phyloP scores from a whole-genome alignment of 2,329 filamentous ascomycete genomes.

The Metarhizium brunneum region DNA sequence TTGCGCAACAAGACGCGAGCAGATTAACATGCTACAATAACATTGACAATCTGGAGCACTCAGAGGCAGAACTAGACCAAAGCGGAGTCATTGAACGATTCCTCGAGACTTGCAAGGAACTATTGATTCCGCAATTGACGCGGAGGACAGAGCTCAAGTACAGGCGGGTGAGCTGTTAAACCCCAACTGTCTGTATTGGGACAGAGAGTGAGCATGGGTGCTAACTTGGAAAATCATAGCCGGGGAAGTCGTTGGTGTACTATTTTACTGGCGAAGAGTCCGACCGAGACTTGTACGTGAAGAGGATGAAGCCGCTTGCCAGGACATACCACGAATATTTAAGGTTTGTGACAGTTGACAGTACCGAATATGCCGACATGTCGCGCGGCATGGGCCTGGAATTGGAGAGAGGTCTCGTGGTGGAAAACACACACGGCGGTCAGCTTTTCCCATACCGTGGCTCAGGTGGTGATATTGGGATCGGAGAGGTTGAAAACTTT shows the following conservation, averaged over 20 bases:
- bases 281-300: slow-evolving; percentile 26
- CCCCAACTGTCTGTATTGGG: neutral
- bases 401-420: slow-evolving; percentile 22
- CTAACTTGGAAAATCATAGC: slow-evolving; percentile 12
- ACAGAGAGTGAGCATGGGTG: slow-evolving; percentile 28
- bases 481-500: slow-evolving; percentile 31
- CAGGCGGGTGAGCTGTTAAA: neutral
- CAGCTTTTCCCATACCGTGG: slow-evolving; percentile 21
- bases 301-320: slow-evolving; percentile 29
- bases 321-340: slow-evolving; percentile 37
- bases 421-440: slow-evolving; percentile 35
- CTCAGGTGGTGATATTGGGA: slow-evolving; percentile 15
- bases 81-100: slow-evolving; percentile 13
- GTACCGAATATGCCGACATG: slow-evolving; percentile 35
- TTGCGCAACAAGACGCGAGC: too few species aligned
- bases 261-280: slow-evolving; percentile 15
- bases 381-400: slow-evolving; percentile 25
- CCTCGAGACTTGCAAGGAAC: too few species aligned
- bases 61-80: slow-evolving; percentile 3
- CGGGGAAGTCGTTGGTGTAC: slow-evolving; percentile 18
- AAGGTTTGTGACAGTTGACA: slow-evolving; percentile 37
- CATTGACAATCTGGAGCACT: too few species aligned
- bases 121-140: too few species aligned
- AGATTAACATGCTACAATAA: too few species aligned
- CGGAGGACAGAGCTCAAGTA: too few species aligned